Evolutionary conservation across 805 yeast genomes (phyloP), one percentile per base, ranked within the genome.

Genomic region (Sungouiozyma ichnusensis): DNA sequence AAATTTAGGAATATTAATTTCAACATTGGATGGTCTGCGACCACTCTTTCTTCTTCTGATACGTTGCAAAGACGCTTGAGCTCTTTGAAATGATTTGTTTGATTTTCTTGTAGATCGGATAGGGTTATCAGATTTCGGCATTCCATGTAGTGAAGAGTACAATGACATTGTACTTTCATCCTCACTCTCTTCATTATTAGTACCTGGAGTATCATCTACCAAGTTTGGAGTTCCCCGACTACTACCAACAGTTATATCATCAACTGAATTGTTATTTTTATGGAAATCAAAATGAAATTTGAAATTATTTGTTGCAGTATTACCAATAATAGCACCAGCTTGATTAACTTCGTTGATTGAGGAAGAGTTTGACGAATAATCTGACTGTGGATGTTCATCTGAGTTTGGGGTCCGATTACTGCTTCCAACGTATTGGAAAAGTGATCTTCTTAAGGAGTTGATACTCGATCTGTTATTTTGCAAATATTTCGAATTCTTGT

Each of bases 121-220:
- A 16, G 60, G 63, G 27, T 61, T 55, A 36, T 59, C 60, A 16
- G 64, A 66, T 36, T 55, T 59, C 1, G 55, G 42, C 11, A 58
- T 62, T 29, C 53, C 61, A 43, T 68, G 64, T n/a, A 78, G 55
- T 0, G 80, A 73, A 0, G 81, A 72, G 51, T 78, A 79, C 17
- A 78, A 57, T 0, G 84, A 77, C 84, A 79, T 77, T 0, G 78
- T 80, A 11, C 76, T 74, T 49, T 79, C 85, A 55, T 79, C 84
- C 52, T 79, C 85, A 4, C 16, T 19, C 33, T 37, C 41, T 4
- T 34, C 36, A 14, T 18, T 20, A 11, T 20, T 36, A 33, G 16
- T 16, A 9, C 16, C 35, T 16, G 34, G 5, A 9, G 32, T 6
- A 3, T 35, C 32, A 36, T 13, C 17, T 14, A 15, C 17, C 15